Base-by-base conservation (phyloP, 1,139 yeast species). In the Candida glucosophila region DNA sequence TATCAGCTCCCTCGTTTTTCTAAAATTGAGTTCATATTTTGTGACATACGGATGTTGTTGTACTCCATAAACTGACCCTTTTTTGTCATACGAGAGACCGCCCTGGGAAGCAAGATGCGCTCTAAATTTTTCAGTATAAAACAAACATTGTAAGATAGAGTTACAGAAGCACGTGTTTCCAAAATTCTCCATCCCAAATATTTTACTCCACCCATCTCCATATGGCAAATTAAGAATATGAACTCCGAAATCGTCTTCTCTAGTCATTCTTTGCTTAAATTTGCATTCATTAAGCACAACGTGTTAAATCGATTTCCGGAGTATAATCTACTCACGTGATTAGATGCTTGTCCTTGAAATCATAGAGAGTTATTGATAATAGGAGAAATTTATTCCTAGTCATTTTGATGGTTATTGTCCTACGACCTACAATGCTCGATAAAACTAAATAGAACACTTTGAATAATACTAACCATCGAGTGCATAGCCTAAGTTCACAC, bases 111-210 rank as follows among this genome's bases (percentile, higher is more conserved):
- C 38, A 5, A 90, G 56, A 27, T 68, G 66, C 15, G 63, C 56
- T 24, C 97, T 66, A 41, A 90, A 85, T 15, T 65, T 68, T 22
- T 71, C 70, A 2, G 90, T 67, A 49, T 80, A 78, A 56, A 72
- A 90, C 13, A 90, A 67, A 40, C 95, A 85, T 50, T 90, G 98
- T 15, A 90, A 56, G 15, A 90, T 80, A 6, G 95, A 85, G 44
- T 90, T 90, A 52, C 95, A 85, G 52, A 90, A 90, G 55, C 98
- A 88, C 0, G 95, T 88, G 49, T 82, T 78, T 17, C 97, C 96
- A 49, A 86, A 88, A 52, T 90, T 90, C 50, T 90, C 97, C 73
- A 88, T 77, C 5, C 98, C 98, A 53, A 78, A 90, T 20, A 86
- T 70, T 52, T 86, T 79, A 32, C 67, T 59, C 9, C 75, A 57